phyloP scores from a whole-genome alignment of 306 rosid genomes.

The Aeschynomene evenia region DNA sequence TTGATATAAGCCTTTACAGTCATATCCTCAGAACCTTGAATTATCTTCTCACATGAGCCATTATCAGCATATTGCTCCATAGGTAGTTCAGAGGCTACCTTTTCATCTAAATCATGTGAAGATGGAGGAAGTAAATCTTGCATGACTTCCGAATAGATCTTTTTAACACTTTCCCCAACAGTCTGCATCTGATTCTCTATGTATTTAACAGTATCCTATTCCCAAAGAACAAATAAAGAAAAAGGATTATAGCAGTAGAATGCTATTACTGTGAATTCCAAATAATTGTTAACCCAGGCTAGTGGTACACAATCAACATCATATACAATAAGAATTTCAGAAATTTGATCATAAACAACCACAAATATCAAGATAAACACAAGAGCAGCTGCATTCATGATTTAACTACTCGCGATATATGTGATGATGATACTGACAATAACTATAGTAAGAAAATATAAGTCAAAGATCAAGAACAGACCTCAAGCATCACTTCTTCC shows the following conservation, averaged over 20 bases:
- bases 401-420: slow-evolving; percentile 7
- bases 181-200: slow-evolving; percentile 77
- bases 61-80: slow-evolving; percentile 33
- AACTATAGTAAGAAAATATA: background rate
- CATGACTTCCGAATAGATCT: slow-evolving; percentile 66
- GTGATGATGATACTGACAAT: background rate
- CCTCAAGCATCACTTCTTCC: slow-evolving; percentile 73
- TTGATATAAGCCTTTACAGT: slow-evolving; percentile 24
- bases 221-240: slow-evolving; percentile 21
- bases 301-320: background rate
- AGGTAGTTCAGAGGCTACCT: slow-evolving; percentile 32
- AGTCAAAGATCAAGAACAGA: slow-evolving; percentile 26
- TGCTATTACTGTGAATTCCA: background rate
- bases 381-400: background rate
- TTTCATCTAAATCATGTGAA: slow-evolving; percentile 40
- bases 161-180: slow-evolving; percentile 73
- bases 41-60: slow-evolving; percentile 34
- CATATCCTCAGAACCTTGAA: slow-evolving; percentile 33
- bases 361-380: background rate
- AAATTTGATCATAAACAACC: slow-evolving; percentile 6
- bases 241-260: background rate
- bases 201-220: slow-evolving; percentile 70
- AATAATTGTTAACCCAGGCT: slow-evolving; percentile 11
- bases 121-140: slow-evolving; percentile 64
- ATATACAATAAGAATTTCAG: background rate